Percentiles rank a stretch among this genome's conserved stretches.
These are phyloP conservation scores for Coelastrella sp. DNA, from an alignment of 139 green algal genomes.

Conservation along the genomic window DNA sequence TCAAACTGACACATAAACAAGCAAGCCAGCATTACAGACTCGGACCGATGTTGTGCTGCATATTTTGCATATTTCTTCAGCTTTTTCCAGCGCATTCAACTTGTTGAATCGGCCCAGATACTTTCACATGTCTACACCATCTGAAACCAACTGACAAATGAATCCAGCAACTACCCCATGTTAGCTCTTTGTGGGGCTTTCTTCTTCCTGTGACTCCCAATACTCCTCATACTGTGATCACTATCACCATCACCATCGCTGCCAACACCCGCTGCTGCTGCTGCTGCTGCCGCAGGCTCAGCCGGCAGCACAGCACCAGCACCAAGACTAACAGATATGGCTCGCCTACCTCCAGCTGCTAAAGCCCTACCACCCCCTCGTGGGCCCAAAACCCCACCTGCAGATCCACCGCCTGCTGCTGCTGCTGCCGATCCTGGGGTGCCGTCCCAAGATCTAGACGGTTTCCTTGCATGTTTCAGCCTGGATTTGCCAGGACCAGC, in stretches of 20 bases:
- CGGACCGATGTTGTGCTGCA: no score
- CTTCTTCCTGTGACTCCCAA: constrained; percentile 35
- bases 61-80: no score
- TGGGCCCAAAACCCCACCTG: neutral
- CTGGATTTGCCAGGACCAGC: neutral
- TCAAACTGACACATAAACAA: no score
- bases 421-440: neutral
- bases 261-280: neutral
- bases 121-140: no score
- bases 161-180: neutral
- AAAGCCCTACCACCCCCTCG: neutral
- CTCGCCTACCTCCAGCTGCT: no score
- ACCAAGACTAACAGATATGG: neutral
- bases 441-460: neutral
- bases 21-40: no score
- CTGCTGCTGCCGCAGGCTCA: neutral
- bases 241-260: constrained; percentile 10
- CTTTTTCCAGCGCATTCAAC: no score
- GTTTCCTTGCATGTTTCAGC: neutral
- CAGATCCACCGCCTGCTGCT: neutral
- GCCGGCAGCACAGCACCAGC: neutral
- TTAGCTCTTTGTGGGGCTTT: neutral
- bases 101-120: no score
- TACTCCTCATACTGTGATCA: constrained; percentile 43
- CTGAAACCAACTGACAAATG: no score